phyloP scores from a whole-genome alignment of 345 rosid genomes.

The Eucalyptus curtisii region DNA sequence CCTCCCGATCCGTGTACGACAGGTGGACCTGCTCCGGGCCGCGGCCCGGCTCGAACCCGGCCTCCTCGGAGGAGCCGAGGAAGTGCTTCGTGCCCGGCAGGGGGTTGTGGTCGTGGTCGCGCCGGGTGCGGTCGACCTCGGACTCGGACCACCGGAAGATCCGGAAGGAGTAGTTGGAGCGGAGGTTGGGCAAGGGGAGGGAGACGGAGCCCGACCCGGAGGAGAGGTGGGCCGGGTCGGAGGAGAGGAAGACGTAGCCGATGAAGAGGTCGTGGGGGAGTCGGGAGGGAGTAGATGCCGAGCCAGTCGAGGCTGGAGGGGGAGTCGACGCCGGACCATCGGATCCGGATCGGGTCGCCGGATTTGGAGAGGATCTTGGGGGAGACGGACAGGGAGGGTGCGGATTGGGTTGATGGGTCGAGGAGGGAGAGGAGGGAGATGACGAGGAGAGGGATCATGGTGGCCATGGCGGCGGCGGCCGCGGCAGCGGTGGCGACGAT shows the following conservation, averaged over 20 bases:
- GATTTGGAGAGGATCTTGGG: slow-evolving; percentile 43
- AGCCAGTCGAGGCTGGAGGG: slow-evolving; percentile 86
- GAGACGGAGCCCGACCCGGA: slow-evolving; percentile 74
- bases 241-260: slow-evolving; percentile 67
- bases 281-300: slow-evolving; percentile 81
- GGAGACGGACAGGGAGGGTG: slow-evolving; percentile 22
- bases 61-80: slow-evolving; percentile 31
- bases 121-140: slow-evolving; percentile 43
- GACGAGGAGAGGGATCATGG: slow-evolving; percentile 18
- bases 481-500: not conserved
- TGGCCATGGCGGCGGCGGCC: not conserved
- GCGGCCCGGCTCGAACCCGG: slow-evolving; percentile 20
- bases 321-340: slow-evolving; percentile 61
- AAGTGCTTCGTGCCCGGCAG: slow-evolving; percentile 56
- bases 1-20: slow-evolving; percentile 37
- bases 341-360: slow-evolving; percentile 44
- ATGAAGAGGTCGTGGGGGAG: slow-evolving; percentile 55
- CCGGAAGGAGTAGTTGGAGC: slow-evolving; percentile 78
- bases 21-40: slow-evolving; percentile 84
- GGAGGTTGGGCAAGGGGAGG: slow-evolving; percentile 57
- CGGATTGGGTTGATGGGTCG: slow-evolving; percentile 8
- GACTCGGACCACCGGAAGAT: slow-evolving; percentile 76
- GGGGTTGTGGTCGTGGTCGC: slow-evolving; percentile 79
- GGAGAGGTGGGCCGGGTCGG: slow-evolving; percentile 40
- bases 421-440: not conserved